These are phyloP conservation scores for Wilcoxina mikolae DNA, from an alignment of 495 filamentous ascomycete genomes.

Conservation along the genomic window DNA sequence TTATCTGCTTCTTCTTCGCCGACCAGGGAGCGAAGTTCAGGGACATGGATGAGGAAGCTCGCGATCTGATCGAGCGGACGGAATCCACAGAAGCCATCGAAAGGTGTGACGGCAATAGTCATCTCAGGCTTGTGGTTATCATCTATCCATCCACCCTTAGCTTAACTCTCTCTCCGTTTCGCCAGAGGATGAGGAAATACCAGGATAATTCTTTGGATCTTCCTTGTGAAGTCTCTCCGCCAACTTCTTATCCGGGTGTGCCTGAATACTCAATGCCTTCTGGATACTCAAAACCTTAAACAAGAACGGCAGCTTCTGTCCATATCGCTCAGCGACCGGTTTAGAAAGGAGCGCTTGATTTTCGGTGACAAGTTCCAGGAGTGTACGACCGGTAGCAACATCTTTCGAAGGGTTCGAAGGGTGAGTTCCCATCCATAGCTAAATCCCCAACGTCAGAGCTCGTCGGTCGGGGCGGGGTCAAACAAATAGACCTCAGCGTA, in stretches of 20 bases:
- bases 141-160: slow-evolving; percentile 41
- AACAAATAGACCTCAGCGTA: slow-evolving; percentile 61
- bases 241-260: slow-evolving; percentile 94
- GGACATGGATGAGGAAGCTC: slow-evolving; percentile 64
- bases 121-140: slow-evolving; percentile 99
- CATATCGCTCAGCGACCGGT: slow-evolving; percentile 56
- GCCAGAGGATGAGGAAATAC: slow-evolving; percentile 26
- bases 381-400: slow-evolving; percentile 61
- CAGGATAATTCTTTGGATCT: slow-evolving; percentile 87
- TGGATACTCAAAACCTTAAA: slow-evolving; percentile 93
- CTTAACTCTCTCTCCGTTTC: not conserved
- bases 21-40: slow-evolving; percentile 59
- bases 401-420: slow-evolving; percentile 90
- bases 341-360: slow-evolving; percentile 67
- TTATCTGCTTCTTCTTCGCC: slow-evolving; percentile 50
- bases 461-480: not conserved
- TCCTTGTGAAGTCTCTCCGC: slow-evolving; percentile 73
- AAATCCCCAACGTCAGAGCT: slow-evolving; percentile 1
- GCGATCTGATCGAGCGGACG: slow-evolving; percentile 71
- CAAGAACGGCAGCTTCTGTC: slow-evolving; percentile 74
- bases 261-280: slow-evolving; percentile 93
- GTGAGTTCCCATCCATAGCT: slow-evolving; percentile 99
- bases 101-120: slow-evolving; percentile 91
- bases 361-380: slow-evolving; percentile 78
- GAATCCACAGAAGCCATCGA: slow-evolving; percentile 93